Evolutionary conservation across 441 rosid genomes (phyloP).

Genomic region (Euphorbia celastroides): DNA sequence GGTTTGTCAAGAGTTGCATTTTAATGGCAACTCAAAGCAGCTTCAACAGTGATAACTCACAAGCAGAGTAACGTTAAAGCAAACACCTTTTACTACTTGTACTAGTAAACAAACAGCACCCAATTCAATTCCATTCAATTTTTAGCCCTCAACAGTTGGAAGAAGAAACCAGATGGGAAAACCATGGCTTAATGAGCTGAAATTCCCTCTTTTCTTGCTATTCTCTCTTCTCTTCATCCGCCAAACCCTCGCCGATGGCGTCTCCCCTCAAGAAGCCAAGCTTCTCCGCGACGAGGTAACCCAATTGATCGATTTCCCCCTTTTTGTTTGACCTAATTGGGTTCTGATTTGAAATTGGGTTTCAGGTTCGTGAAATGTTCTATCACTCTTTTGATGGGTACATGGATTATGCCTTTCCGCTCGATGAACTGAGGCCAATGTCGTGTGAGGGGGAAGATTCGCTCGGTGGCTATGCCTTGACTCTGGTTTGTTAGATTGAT

Average conservation of each 20-base stretch:
- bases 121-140: too few species aligned
- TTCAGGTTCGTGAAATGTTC: slow-evolving; percentile 93
- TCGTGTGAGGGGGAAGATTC: slow-evolving; percentile 94
- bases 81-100: not conserved
- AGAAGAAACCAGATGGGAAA: slow-evolving; percentile 12
- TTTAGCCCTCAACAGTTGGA: too few species aligned
- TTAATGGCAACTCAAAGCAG: slow-evolving; percentile 4
- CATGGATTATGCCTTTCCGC: slow-evolving; percentile 94
- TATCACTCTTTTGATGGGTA: slow-evolving; percentile 97
- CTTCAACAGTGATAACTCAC: too few species aligned
- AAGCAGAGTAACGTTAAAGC: not conserved
- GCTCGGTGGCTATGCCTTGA: slow-evolving; percentile 94
- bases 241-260: slow-evolving; percentile 52
- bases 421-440: slow-evolving; percentile 80
- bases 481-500: slow-evolving; percentile 46
- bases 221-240: slow-evolving; percentile 22
- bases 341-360: too few species aligned
- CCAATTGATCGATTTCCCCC: not conserved
- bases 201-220: slow-evolving; percentile 17
- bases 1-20: too few species aligned
- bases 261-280: slow-evolving; percentile 72
- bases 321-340: too few species aligned
- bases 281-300: slow-evolving; percentile 92
- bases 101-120: not conserved
- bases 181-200: not conserved